These are phyloP conservation scores for Naganishia onofrii DNA, from an alignment of 768 basidiomycete genomes.

Conservation along the genomic window DNA sequence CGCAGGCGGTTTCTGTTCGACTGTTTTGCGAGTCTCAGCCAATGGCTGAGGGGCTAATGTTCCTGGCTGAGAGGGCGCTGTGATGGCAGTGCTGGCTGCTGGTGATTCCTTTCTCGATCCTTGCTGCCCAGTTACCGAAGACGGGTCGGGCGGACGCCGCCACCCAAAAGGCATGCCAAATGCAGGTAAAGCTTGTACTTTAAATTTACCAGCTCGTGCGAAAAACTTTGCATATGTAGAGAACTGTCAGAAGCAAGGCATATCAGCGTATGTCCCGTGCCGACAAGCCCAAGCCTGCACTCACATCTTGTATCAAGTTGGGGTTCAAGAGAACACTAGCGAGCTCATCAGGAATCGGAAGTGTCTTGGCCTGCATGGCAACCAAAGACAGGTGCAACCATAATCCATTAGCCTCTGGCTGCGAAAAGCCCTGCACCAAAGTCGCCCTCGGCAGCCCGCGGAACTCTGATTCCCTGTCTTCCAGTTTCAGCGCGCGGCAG, in stretches of 20 bases:
- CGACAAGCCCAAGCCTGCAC: neutral
- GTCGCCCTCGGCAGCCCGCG: neutral
- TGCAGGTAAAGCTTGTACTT: neutral
- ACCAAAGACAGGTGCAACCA: conserved; percentile 10
- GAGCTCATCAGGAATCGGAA: neutral
- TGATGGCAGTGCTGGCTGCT: neutral
- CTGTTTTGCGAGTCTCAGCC: neutral
- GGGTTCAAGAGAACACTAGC: neutral
- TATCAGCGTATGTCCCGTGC: neutral
- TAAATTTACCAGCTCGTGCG: neutral
- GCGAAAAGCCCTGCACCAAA: neutral
- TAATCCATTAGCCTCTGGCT: neutral
- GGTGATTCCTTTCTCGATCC: neutral
- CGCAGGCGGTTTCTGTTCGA: neutral
- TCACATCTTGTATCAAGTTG: neutral
- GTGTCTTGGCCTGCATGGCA: neutral
- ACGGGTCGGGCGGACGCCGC: neutral
- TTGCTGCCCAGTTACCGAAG: neutral
- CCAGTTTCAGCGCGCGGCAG: neutral
- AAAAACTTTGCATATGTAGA: neutral
- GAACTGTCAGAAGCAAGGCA: neutral
- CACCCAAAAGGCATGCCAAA: neutral
- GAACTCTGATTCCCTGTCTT: neutral
- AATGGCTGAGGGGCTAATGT: neutral
- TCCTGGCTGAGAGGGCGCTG: neutral